Evolutionary conservation across 441 rosid species (phyloP).

Genomic region (Mallotus repandus): DNA sequence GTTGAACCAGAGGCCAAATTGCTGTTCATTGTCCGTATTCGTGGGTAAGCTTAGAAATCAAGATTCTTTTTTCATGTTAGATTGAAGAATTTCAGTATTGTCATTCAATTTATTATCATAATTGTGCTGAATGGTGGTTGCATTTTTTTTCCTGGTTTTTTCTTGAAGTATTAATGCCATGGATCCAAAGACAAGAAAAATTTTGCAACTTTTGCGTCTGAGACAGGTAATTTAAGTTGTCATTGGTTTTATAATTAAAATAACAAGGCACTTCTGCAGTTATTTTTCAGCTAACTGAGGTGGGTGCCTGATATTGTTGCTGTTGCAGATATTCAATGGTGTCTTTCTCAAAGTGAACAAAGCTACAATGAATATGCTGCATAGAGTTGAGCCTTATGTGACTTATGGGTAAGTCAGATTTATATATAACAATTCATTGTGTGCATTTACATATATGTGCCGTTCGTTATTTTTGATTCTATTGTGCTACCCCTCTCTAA

Average conservation of each 20-base stretch:
- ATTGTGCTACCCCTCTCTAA: no score
- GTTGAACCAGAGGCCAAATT: conserved; percentile 87
- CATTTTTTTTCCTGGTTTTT: not conserved
- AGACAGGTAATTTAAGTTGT: conserved; percentile 48
- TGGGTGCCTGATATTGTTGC: not conserved
- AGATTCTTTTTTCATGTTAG: no score
- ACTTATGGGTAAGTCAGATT: conserved; percentile 56
- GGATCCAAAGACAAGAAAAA: conserved; percentile 66
- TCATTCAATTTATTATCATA: not conserved
- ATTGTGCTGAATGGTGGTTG: not conserved
- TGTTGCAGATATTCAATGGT: conserved; percentile 13
- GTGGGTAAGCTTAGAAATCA: conserved; percentile 48
- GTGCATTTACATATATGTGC: no score
- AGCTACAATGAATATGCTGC: conserved; percentile 56
- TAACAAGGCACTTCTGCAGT: not conserved
- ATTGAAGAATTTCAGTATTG: not conserved
- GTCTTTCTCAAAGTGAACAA: conserved; percentile 31
- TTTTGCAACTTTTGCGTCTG: conserved; percentile 66
- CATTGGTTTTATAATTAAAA: not conserved
- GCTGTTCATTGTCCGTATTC: conserved; percentile 68
- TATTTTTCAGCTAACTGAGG: not conserved
- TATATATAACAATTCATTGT: not conserved
- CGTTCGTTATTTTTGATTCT: no score
- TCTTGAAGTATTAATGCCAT: conserved; percentile 67
- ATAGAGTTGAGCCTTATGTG: conserved; percentile 77